Evolutionary conservation across 2,329 filamentous ascomycete species (phyloP), one percentile per base, ranked within the genome.

Genomic region (Cordyceps cicadae): DNA sequence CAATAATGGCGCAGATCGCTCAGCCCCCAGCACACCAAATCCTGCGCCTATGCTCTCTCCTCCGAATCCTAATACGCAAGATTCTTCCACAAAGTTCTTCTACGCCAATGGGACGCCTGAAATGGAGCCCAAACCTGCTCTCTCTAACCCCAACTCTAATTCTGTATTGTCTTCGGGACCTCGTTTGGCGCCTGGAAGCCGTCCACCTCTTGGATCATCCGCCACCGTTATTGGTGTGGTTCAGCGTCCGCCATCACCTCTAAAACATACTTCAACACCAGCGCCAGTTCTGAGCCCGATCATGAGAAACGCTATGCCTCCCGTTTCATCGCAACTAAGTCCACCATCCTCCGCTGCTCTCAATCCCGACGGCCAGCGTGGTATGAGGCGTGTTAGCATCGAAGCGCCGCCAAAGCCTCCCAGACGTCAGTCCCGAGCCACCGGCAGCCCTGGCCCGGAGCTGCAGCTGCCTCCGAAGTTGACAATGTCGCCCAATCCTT

Each of bases 71-170:
- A 17, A 69, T 69, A 3, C 70, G 2, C 67, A 74, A 51, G 77
- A 80, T 62, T 71, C 73, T 39, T 67, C 78, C 7, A 79, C 78
- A 72, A 90, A 89, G 70, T 91, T 92, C 76, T 85, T 92, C 71
- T 88, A 91, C 70, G 89, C 87, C 62, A 88, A 90, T 71, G 86
- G 86, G 34, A 76, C 76, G 15, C 81, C 82, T 2, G 81, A 86
- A 60, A 62, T 79, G 8, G 65, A 70, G 9, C 37, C 64, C 17
- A 77, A 75, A 58, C 66, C 74, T 0, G 67, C 70, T 41, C 65
- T 69, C 72, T 70, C 66, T 54, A 69, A 76, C 11, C 70, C 73
- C 59, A 68, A 73, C 48, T 75, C 81, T 0, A 74, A 73, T 34
- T 83, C 82, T 1, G 72, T 71, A 8, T 71, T 78, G 50, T 82